These are phyloP conservation scores for Fistulifera solaris DNA, from an alignment of 108 stramenopile genomes.

Conservation along the genomic window DNA sequence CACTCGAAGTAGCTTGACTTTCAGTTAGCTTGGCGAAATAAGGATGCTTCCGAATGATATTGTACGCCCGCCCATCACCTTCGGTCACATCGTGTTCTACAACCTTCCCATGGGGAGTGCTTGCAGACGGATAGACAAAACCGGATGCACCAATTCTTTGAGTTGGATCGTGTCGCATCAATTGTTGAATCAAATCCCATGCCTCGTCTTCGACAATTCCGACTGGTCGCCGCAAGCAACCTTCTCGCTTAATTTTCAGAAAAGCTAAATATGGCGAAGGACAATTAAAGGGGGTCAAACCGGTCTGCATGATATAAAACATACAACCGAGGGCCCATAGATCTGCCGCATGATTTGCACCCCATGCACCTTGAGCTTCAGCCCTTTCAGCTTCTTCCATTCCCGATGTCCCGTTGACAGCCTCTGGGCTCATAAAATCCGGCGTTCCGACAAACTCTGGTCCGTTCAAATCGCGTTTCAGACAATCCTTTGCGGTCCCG, in stretches of 20 bases:
- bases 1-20: slow-evolving; percentile 12
- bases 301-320: slow-evolving; percentile 64
- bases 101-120: slow-evolving; percentile 4
- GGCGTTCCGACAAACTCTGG: slow-evolving; percentile 99
- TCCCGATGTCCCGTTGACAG: slow-evolving; percentile 58
- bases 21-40: slow-evolving; percentile 29
- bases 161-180: slow-evolving; percentile 52
- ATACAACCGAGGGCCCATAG: slow-evolving; percentile 80
- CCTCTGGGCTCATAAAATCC: slow-evolving; percentile 97
- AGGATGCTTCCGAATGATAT: slow-evolving; percentile 39
- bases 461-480: slow-evolving; percentile 90
- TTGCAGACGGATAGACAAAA: slow-evolving; percentile 26
- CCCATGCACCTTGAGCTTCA: slow-evolving; percentile 3
- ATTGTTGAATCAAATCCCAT: slow-evolving; percentile 61
- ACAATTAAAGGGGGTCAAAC: slow-evolving; percentile 69
- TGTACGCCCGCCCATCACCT: slow-evolving; percentile 21
- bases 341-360: slow-evolving; percentile 56
- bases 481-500: slow-evolving; percentile 94
- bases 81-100: slow-evolving; percentile 5
- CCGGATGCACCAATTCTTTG: slow-evolving; percentile 67
- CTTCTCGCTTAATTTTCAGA: slow-evolving; percentile 67
- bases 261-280: slow-evolving; percentile 85
- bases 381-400: slow-evolving; percentile 15
- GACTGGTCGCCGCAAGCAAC: slow-evolving; percentile 22
- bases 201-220: slow-evolving; percentile 67